phyloP scores from a whole-genome alignment of 225 moss, liverwort and hornwort species.

The Pleurozium schreberi region DNA sequence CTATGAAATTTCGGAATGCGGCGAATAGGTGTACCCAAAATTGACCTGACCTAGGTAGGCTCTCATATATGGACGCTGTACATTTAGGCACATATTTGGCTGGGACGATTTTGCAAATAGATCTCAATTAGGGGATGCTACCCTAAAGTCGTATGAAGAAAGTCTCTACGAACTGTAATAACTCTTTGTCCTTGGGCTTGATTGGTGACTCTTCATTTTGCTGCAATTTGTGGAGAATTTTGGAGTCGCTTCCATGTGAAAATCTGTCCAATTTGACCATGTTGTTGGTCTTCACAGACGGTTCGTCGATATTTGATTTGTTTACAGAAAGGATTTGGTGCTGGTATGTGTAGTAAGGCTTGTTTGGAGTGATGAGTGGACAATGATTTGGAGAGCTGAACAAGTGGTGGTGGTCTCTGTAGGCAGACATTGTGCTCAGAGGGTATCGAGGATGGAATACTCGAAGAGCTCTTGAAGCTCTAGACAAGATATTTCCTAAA shows the following conservation, averaged over 20 bases:
- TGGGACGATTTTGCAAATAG: too few relatives aligned
- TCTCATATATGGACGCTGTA: neutral
- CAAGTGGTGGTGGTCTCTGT: neutral
- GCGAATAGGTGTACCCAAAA: neutral
- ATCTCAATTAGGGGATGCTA: neutral
- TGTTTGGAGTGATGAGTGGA: neutral
- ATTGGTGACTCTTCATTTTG: neutral
- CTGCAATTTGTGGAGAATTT: neutral
- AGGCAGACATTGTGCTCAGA: slow-evolving; percentile 79
- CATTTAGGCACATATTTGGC: neutral
- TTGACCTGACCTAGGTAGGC: neutral
- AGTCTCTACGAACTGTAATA: neutral
- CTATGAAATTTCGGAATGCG: neutral
- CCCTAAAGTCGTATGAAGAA: neutral
- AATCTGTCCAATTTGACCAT: neutral
- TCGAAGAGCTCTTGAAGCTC: slow-evolving; percentile 52
- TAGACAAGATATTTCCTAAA: slow-evolving; percentile 62
- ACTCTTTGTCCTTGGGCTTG: neutral
- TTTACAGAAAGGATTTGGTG: neutral
- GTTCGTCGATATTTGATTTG: neutral
- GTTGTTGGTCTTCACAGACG: neutral
- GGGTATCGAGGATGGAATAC: slow-evolving; percentile 94
- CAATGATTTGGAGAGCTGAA: neutral
- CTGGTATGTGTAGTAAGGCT: neutral
- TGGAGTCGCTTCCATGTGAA: neutral